Evolutionary conservation across 139 green algal genomes (phyloP).

Genomic region (Mesotaenium endlicherianum): DNA sequence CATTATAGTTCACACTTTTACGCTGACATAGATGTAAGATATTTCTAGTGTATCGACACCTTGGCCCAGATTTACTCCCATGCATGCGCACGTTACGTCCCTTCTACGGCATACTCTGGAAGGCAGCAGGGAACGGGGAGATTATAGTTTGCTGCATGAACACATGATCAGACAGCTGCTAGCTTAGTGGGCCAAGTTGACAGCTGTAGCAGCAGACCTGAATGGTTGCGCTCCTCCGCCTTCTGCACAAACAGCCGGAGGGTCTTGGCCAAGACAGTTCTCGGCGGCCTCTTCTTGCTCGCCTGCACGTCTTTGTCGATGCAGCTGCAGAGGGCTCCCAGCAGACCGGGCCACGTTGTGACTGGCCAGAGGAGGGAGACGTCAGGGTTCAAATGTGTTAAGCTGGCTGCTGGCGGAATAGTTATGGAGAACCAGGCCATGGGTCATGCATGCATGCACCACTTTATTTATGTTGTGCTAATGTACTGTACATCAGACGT

Average conservation of each 20-base stretch:
- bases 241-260: slow-evolving; percentile 21
- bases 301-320: background rate
- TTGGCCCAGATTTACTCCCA: no score
- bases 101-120: no score
- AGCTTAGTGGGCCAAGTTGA: no score
- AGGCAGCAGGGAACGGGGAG: no score
- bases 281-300: slow-evolving; percentile 1
- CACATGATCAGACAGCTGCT: no score
- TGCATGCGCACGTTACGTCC: no score
- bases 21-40: no score
- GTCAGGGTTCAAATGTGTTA: background rate
- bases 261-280: slow-evolving; percentile 4
- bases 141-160: no score
- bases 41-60: no score
- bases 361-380: background rate
- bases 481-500: background rate
- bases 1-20: no score
- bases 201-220: background rate
- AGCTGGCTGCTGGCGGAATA: background rate
- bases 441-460: no score
- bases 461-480: no score
- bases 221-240: background rate
- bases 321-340: slow-evolving; percentile 8
- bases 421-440: background rate
- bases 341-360: slow-evolving; percentile 1